A percentile compares a stretch with the other conserved stretches of the same genome.
Evolutionary conservation across 495 filamentous ascomycete species (phyloP).

Genomic region (Neurospora sp.): DNA sequence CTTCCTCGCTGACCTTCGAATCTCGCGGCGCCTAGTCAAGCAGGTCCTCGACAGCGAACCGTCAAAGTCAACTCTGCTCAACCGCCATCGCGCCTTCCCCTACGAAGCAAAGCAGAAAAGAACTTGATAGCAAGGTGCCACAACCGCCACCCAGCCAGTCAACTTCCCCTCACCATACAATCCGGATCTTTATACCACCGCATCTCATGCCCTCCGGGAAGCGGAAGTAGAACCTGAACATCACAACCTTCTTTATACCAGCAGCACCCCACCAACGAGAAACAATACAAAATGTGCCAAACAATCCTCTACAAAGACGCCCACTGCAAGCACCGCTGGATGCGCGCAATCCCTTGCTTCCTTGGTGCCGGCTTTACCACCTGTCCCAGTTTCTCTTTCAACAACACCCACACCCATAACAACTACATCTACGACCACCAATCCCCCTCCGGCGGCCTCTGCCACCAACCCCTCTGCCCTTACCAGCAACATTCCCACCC

Average conservation of each 20-base stretch:
- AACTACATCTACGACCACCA: background rate
- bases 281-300: conserved; percentile 16
- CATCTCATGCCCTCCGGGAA: background rate
- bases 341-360: conserved; percentile 25
- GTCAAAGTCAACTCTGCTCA: background rate
- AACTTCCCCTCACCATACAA: background rate
- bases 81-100: background rate
- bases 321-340: conserved; percentile 32
- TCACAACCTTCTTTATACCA: background rate
- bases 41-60: background rate
- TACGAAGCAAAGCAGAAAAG: background rate
- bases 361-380: conserved; percentile 26
- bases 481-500: background rate
- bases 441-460: background rate
- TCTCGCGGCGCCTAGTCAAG: background rate
- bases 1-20: background rate
- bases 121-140: background rate
- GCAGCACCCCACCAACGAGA: background rate
- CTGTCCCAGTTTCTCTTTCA: conserved; percentile 21
- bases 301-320: conserved; percentile 23
- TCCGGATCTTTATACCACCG: background rate
- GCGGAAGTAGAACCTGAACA: background rate
- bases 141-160: background rate
- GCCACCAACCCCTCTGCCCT: background rate
- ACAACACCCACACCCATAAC: conserved; percentile 7